Evolutionary conservation across 768 basidiomycete genomes (phyloP).

Genomic region (Lactarius vividus): DNA sequence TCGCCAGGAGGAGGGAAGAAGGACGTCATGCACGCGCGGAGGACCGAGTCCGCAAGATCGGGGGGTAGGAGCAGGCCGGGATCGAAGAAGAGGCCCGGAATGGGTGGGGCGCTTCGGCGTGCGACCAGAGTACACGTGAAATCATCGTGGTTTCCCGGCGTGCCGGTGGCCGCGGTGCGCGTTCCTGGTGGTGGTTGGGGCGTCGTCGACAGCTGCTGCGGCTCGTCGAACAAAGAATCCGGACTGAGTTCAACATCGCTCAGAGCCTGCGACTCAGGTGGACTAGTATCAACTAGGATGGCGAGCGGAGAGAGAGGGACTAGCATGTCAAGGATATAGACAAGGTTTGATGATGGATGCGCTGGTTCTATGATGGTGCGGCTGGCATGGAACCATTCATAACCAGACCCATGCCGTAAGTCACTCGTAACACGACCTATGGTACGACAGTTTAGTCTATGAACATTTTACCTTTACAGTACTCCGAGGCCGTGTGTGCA

Average conservation of each 20-base stretch:
- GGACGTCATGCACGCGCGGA: conserved; percentile 50
- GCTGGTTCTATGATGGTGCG: background rate
- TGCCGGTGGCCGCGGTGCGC: conserved; percentile 2
- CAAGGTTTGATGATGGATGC: conserved; percentile 6
- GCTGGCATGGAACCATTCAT: background rate
- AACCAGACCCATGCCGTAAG: background rate
- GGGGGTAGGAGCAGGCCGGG: conserved; percentile 50
- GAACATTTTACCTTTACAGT: background rate
- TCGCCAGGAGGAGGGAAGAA: conserved; percentile 46
- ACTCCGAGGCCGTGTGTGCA: background rate
- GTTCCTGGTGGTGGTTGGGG: background rate
- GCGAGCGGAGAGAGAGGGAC: background rate
- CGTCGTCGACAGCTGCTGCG: conserved; percentile 14
- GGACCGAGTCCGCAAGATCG: conserved; percentile 49
- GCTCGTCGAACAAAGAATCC: conserved; percentile 55
- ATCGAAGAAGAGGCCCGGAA: conserved; percentile 63
- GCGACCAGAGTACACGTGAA: conserved; percentile 28
- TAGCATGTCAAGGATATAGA: conserved; percentile 6
- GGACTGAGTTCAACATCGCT: conserved; percentile 28
- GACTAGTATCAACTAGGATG: background rate
- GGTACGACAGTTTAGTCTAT: background rate
- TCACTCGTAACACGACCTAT: background rate
- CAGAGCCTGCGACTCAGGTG: background rate
- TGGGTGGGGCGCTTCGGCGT: conserved; percentile 46
- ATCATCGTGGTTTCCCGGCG: conserved; percentile 8